Base-by-base conservation (phyloP, 345 rosid genomes). In the Limnanthes douglasii region DNA sequence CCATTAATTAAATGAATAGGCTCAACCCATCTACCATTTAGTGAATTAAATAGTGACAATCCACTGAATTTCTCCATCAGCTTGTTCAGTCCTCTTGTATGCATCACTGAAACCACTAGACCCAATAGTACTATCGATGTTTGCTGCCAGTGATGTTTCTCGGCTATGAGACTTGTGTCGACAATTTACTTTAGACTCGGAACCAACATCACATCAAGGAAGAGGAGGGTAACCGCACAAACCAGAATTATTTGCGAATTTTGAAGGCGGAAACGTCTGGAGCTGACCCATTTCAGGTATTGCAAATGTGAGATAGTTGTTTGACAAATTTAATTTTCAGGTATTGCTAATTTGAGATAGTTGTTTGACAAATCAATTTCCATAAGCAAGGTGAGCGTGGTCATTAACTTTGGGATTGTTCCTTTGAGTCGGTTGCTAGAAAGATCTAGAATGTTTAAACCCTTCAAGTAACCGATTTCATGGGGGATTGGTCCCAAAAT, bases 211-310 rank as follows among this genome's bases (percentile, higher is more conserved):
- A 55, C 98, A 90, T 1, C 41, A 10, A 2, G 73, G 31, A 35
- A 90, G 9, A 32, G 75, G 83, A 4, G 96, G 96, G 23, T 53
- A 65, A 35, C 98, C 98, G 13, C 98, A 90, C 0, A 90, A 85
- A 48, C 80, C 94, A 4, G 94, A 35, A 39, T 90, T 90, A 56
- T 90, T 90, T 20, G 18, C 3, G 48, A 84, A 90, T 50, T 65
- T 73, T 4, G 11, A 45, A 43, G 76, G 62, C 0, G 70, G 69
- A 27, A 90, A 74, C 3, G 94, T 84, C 48, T 73, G 79, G 3
- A 90, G 38, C 72, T 90, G 98, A 16, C 96, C 94, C 55, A 24
- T 51, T 45, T 50, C 73, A 8, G 98, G 98, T 22, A 90, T 90
- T 32, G 40, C 53, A n/a, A 96, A 96, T 0, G 66, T 49, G 48